A percentile compares a stretch with the other conserved stretches of the same genome.
phyloP scores from a whole-genome alignment of 2,329 filamentous ascomycete species.

The Alternaria ethzedia region DNA sequence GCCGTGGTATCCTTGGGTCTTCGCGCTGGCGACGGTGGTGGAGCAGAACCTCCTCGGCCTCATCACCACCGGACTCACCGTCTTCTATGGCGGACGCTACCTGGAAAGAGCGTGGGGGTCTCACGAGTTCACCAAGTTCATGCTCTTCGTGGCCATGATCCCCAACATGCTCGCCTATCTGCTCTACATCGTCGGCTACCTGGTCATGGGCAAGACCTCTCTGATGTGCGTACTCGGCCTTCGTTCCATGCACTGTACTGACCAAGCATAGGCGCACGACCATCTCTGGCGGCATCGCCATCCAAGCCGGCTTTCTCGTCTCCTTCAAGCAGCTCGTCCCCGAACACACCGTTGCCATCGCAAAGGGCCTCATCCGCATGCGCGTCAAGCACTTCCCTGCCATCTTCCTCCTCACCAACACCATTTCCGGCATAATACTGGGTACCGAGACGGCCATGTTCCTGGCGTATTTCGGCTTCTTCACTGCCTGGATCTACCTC shows the following conservation, averaged over 20 bases:
- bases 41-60: constrained; percentile 93
- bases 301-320: constrained; percentile 93
- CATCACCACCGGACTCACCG: constrained; percentile 73
- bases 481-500: constrained; percentile 92
- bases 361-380: constrained; percentile 85
- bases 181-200: constrained; percentile 75
- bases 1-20: constrained; percentile 86
- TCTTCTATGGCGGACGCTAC: constrained; percentile 93
- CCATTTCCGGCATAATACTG: constrained; percentile 68
- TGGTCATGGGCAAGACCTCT: constrained; percentile 68
- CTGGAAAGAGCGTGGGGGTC: constrained; percentile 96
- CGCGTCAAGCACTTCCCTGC: constrained; percentile 82
- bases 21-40: constrained; percentile 83
- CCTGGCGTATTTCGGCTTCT: constrained; percentile 79
- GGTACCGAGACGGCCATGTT: constrained; percentile 79
- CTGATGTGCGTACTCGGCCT: constrained; percentile 66
- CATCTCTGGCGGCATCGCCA: constrained; percentile 84
- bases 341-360: constrained; percentile 93
- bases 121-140: constrained; percentile 87
- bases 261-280: constrained; percentile 67
- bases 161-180: constrained; percentile 80
- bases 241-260: constrained; percentile 11
- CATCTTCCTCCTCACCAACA: constrained; percentile 75
- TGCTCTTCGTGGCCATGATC: constrained; percentile 76
- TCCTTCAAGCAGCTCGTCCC: constrained; percentile 97